Conservation (phyloP, 208 protist species). For the Vickermania ingenoplastis region DNA sequence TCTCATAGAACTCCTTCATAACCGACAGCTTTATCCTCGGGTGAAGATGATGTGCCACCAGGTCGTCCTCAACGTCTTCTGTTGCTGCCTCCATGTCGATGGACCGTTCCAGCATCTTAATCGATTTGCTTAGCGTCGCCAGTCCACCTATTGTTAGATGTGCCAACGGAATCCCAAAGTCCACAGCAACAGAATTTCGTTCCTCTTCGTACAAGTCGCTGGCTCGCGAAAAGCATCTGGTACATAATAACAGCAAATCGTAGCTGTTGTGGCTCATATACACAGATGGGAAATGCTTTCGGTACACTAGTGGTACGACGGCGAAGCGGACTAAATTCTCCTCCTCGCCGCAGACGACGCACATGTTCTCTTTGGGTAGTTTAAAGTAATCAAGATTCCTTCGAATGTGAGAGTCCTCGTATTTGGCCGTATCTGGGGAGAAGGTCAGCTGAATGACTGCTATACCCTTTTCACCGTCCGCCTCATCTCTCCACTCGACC, state of each 20-base stretch:
- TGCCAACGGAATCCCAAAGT: slow-evolving; percentile 37
- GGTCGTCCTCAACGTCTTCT: neutral
- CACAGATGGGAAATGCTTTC: slow-evolving; percentile 56
- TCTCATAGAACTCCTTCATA: slow-evolving; percentile 23
- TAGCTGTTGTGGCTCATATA: slow-evolving; percentile 76
- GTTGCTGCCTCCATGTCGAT: neutral
- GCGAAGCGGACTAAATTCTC: slow-evolving; percentile 42
- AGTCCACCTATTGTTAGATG: slow-evolving; percentile 11
- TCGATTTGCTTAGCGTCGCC: neutral
- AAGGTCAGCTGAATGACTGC: slow-evolving; percentile 43
- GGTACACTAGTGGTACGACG: slow-evolving; percentile 46
- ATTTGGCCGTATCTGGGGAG: slow-evolving; percentile 37
- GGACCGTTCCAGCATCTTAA: slow-evolving; percentile 5
- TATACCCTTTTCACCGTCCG: slow-evolving; percentile 10
- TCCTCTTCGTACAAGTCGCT: slow-evolving; percentile 21
- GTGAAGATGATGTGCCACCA: slow-evolving; percentile 15
- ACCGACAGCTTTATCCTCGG: slow-evolving; percentile 11
- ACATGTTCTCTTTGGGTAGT: slow-evolving; percentile 49
- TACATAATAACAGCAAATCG: slow-evolving; percentile 52
- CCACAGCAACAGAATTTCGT: slow-evolving; percentile 13
- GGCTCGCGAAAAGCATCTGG: slow-evolving; percentile 34
- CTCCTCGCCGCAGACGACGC: slow-evolving; percentile 32
- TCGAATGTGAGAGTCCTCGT: slow-evolving; percentile 47
- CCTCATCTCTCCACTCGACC: slow-evolving; percentile 21
- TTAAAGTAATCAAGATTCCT: slow-evolving; percentile 56